Evolutionary conservation across 306 rosid species (phyloP).

Genomic region (Echinosophora koreensis): DNA sequence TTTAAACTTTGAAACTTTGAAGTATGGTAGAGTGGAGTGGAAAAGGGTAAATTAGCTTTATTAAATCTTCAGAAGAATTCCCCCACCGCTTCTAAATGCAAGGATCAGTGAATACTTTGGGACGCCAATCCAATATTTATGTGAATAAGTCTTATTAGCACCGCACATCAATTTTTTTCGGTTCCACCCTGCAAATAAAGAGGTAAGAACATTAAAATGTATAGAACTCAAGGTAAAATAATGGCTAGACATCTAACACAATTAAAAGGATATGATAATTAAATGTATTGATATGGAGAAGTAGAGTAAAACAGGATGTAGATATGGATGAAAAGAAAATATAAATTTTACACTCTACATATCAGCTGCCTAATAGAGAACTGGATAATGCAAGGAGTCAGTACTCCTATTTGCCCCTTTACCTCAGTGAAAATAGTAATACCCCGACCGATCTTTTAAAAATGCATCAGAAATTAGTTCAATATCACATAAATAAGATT

Average conservation of each 20-base stretch:
- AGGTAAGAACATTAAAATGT: not conserved
- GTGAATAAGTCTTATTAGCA: no score
- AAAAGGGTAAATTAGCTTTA: not conserved
- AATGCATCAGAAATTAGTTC: slow-evolving; percentile 3
- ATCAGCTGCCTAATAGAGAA: not conserved
- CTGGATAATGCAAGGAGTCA: not conserved
- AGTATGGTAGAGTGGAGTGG: not conserved
- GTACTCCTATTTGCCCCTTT: not conserved
- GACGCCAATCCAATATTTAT: not conserved
- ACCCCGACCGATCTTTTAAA: not conserved
- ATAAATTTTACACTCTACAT: not conserved
- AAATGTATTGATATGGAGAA: not conserved
- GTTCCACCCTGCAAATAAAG: not conserved
- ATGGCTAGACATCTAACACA: not conserved
- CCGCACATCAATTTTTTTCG: no score
- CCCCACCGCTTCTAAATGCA: not conserved
- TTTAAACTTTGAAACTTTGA: no score
- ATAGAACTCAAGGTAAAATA: not conserved
- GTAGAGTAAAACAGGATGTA: not conserved
- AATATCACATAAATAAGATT: not conserved
- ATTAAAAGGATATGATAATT: not conserved
- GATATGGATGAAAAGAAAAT: not conserved
- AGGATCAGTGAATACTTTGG: not conserved
- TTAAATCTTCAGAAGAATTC: not conserved
- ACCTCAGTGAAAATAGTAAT: not conserved